Conservation (phyloP, 345 rosid species). For the Acer negundo region DNA sequence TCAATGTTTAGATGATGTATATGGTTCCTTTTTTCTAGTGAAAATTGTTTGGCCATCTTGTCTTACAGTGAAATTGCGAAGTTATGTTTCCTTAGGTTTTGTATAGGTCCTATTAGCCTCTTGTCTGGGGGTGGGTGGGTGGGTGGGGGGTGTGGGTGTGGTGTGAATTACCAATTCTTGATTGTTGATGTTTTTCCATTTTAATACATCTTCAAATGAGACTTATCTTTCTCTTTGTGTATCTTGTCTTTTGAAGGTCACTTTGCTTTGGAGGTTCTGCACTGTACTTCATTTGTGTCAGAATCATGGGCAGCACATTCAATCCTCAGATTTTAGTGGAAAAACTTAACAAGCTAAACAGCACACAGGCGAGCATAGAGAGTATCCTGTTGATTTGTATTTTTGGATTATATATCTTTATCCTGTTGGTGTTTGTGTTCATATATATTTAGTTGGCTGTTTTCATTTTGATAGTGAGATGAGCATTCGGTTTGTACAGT, state of each 20-base stretch:
- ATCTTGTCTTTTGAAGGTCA: constrained; percentile 33
- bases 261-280: constrained; percentile 20
- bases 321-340: constrained; percentile 89
- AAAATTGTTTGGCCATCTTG: neutral
- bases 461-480: neutral
- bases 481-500: neutral
- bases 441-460: neutral
- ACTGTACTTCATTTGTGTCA: constrained; percentile 23
- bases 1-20: neutral
- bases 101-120: neutral
- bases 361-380: constrained; percentile 93
- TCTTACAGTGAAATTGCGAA: neutral
- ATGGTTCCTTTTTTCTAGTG: neutral
- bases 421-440: constrained; percentile 12
- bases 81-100: neutral
- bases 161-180: neutral
- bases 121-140: too few relatives aligned
- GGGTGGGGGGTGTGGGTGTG: too few relatives aligned
- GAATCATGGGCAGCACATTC: constrained; percentile 78
- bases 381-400: constrained; percentile 70
- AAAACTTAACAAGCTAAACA: constrained; percentile 91
- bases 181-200: neutral
- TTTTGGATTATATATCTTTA: constrained; percentile 4
- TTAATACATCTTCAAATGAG: constrained; percentile 1
- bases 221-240: neutral